These are phyloP conservation scores for Salix arbutifolia DNA, from an alignment of 345 rosid genomes.

Conservation along the genomic window DNA sequence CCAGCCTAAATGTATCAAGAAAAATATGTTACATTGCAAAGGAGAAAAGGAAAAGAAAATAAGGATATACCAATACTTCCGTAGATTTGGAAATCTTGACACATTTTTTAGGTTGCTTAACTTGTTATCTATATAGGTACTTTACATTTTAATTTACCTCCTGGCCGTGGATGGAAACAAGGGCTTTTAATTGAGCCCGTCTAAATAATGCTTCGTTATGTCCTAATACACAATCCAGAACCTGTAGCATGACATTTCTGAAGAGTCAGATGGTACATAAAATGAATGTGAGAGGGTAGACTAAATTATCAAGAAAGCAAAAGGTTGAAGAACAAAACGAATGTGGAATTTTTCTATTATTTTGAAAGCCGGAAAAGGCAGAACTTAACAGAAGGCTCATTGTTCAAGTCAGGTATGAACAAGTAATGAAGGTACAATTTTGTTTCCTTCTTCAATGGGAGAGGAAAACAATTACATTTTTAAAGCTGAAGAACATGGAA, in stretches of 20 bases:
- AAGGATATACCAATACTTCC: background rate
- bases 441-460: background rate
- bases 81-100: background rate
- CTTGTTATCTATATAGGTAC: background rate
- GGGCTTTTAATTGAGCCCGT: conserved; percentile 94
- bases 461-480: background rate
- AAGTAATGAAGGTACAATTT: background rate
- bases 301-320: background rate
- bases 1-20: conserved; percentile 66
- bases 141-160: conserved; percentile 49
- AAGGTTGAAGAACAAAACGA: background rate
- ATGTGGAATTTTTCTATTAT: background rate
- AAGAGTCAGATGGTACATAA: background rate
- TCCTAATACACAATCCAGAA: conserved; percentile 84
- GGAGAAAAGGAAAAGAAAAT: conserved; percentile 15
- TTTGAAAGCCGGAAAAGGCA: background rate
- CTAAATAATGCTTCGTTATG: conserved; percentile 86
- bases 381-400: background rate
- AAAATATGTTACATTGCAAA: conserved; percentile 22
- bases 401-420: background rate
- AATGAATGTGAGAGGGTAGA: background rate
- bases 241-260: conserved; percentile 34
- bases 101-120: background rate
- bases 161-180: conserved; percentile 83
- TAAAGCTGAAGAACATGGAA: background rate